A percentile compares a stretch with the other conserved stretches of the same genome.
These are phyloP conservation scores for Rhizophagus sp. DNA, from an alignment of 192 early-diverging fungal genomes.

Conservation along the genomic window DNA sequence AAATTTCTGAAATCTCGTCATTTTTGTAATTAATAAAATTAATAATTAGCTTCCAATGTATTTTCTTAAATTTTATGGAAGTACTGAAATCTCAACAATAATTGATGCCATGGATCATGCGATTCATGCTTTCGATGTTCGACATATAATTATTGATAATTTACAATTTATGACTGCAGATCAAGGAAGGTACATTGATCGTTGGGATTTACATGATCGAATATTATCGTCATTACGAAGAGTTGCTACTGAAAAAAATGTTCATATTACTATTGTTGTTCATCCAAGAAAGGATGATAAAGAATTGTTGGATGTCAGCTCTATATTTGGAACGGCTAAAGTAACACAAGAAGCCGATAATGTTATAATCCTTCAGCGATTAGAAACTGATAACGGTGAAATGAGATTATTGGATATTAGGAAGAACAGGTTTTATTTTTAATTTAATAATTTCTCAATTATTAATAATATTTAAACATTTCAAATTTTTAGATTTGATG, in stretches of 20 bases:
- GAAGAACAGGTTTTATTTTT: constrained; percentile 54
- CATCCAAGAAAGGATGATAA: constrained; percentile 67
- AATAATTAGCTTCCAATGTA: constrained; percentile 61
- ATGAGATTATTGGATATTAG: constrained; percentile 59
- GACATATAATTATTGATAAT: constrained; percentile 73
- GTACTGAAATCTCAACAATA: constrained; percentile 65
- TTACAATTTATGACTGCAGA: constrained; percentile 76
- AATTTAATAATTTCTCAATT: neutral
- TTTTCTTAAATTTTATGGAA: constrained; percentile 75
- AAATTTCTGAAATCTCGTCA: neutral
- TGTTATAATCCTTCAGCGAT: constrained; percentile 64
- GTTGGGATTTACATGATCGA: constrained; percentile 70
- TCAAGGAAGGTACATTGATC: constrained; percentile 59
- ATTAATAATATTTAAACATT: neutral
- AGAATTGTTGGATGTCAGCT: constrained; percentile 62
- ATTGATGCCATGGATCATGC: constrained; percentile 66
- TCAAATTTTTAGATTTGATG: constrained; percentile 53
- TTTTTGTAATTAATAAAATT: neutral
- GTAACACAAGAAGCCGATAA: constrained; percentile 79
- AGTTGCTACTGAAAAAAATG: constrained; percentile 68
- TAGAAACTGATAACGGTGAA: constrained; percentile 35
- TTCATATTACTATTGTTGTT: constrained; percentile 72
- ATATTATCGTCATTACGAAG: constrained; percentile 61
- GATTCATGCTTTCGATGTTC: constrained; percentile 68
- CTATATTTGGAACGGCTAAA: constrained; percentile 73